Base-by-base conservation (phyloP, 2,329 filamentous ascomycete genomes). In the Colletotrichum chrysophilum region DNA sequence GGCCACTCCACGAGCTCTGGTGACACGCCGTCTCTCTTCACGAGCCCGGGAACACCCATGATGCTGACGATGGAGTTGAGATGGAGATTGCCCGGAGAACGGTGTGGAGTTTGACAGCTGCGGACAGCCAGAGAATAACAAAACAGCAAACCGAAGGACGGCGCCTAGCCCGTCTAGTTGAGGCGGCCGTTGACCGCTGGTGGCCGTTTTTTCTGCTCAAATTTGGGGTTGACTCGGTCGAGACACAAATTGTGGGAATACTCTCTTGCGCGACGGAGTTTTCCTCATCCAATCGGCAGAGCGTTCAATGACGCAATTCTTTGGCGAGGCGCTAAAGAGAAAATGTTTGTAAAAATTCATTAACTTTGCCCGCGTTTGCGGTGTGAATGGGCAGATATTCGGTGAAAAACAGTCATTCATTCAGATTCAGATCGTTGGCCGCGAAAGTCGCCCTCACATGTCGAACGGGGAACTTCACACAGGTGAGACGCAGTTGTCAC, bases 21-120 rank as follows among this genome's bases (percentile, higher is more conserved):
- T 28, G 28, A 24, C 18, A 52, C 67, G 34, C 58, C 66, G 52
- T 71, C 52, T 58, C 52, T 18, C 18, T 21, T 38, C 61, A 62
- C 55, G 32, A 60, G 68, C 16, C 72, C 21, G 4, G 69, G 72
- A 38, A 24, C 28, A 65, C 28, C 70, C 73, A 73, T 69, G 64
- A 65, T 58, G 34, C 36, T 18, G 26, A 2, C 14, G 16, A 48
- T 66, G 70, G 48, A 60, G 21, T 60, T 60, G 70, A 24, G 18
- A 58, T 74, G 70, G 74, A 76, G 65, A 74, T 74, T 76, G 74
- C 65, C 70, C 64, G 58, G 70, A 65, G 28, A 21, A 56, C 36
- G 14, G 10, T 65, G 74, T 60, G 70, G 70, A 52, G 26, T 70
- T 62, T 36, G 36, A 52, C 13, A 70, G 67, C 36, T 34, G 18